phyloP scores from a whole-genome alignment of 2,329 filamentous ascomycete species.

The Aureobasidium sp. region DNA sequence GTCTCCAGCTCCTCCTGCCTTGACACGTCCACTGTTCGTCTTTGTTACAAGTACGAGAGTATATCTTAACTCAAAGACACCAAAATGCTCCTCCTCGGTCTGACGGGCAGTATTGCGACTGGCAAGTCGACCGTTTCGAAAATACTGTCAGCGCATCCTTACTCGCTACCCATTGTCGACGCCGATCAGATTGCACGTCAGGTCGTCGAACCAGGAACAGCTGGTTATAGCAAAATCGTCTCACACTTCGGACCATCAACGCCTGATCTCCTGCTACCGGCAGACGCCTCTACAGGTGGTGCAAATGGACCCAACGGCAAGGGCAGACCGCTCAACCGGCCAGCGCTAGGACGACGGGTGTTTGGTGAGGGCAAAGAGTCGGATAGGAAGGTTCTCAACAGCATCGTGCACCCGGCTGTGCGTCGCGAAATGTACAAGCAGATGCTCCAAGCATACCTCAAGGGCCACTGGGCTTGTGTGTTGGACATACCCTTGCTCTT shows the following conservation, averaged over 20 bases:
- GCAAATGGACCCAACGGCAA: conserved; percentile 50
- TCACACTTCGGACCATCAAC: conserved; percentile 72
- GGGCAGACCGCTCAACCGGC: conserved; percentile 72
- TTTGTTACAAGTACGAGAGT: neutral
- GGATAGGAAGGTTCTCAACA: conserved; percentile 72
- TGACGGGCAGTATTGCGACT: conserved; percentile 95
- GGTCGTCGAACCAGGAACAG: conserved; percentile 86
- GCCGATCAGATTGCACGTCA: conserved; percentile 86
- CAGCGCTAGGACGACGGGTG: conserved; percentile 73
- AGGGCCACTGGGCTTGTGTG: conserved; percentile 79
- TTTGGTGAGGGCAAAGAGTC: conserved; percentile 71
- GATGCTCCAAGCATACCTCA: conserved; percentile 64
- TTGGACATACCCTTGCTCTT: conserved; percentile 89
- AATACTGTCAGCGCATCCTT: conserved; percentile 69
- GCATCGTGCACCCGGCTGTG: conserved; percentile 89
- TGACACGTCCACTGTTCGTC: neutral
- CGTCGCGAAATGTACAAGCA: conserved; percentile 70
- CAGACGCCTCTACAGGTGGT: conserved; percentile 34
- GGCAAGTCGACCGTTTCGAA: conserved; percentile 94
- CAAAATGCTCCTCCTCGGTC: conserved; percentile 82
- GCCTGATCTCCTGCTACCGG: conserved; percentile 70
- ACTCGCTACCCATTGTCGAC: conserved; percentile 85
- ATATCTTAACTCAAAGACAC: neutral
- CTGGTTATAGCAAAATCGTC: conserved; percentile 76
- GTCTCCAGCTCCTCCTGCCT: neutral